Base-by-base conservation (phyloP, 495 filamentous ascomycete genomes). In the Trichoderma gamsii region DNA sequence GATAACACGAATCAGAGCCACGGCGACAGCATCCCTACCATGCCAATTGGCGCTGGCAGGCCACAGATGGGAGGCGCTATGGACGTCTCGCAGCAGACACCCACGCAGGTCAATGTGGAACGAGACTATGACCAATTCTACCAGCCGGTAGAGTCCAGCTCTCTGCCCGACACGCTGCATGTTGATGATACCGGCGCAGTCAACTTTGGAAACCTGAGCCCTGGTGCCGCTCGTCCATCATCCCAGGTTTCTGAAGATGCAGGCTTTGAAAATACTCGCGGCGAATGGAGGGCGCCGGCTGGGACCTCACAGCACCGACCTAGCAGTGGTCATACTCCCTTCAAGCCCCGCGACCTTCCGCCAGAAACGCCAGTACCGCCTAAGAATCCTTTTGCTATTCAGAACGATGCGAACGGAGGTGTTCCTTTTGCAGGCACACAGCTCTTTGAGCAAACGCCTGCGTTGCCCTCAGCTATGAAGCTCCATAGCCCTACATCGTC, bases 401-500 rank as follows among this genome's bases (percentile, higher is more conserved):
- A 25, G 35, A 25, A 76, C 23, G 69, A 79, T 43, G 70, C 72
- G 23, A 74, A 70, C 23, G 67, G 72, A 43, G 71, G 61, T 9
- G 74, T 73, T 7, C 72, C 77, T 6, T 74, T 84, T 25, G 71
- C 74, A 1, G 71, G 76, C 18, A 82, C 80, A 16, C 81, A 83
- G 69, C 69, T 84, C 21, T 84, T 84, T 65, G 72, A 70, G 7
- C 74, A 76, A 35, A 83, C 81, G 0, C 81, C 81, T 67, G 78
- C 75, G 41, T 11, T 61, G 15, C 79, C 80, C 29, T 82, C 81
- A 11, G 76, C 75, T 13, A 63, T 78, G 15, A 80, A 78, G 63
- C 70, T 73, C 32, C 72, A 70, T 38, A 84, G 81, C 68, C 81
- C 81, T 16, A 83, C 81, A 18, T 83, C 81, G 4, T 84, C 81